phyloP scores from a whole-genome alignment of 1,139 yeast genomes.

The Scheffersomyces titani region DNA sequence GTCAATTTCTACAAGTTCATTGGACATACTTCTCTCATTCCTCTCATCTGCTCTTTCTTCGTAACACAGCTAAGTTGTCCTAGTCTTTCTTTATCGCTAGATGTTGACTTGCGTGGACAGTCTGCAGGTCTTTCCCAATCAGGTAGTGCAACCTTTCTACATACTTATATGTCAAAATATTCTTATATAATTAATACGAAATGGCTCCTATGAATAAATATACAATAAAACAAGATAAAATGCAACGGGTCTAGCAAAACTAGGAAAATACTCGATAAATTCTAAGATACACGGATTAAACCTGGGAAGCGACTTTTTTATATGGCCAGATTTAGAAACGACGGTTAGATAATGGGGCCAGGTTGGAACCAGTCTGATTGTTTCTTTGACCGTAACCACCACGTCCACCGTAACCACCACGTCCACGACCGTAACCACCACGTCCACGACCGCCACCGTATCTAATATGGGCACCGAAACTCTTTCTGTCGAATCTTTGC shows the following conservation, averaged over 20 bases:
- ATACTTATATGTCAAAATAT: too few species aligned
- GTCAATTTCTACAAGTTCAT: too few species aligned
- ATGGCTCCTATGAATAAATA: neutral
- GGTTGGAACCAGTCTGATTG: conserved; percentile 24
- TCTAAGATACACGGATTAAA: neutral
- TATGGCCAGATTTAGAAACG: conserved; percentile 15
- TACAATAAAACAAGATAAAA: neutral
- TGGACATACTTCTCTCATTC: too few species aligned
- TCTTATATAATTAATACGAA: neutral
- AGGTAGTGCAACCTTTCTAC: neutral
- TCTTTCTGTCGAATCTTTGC: conserved; percentile 55
- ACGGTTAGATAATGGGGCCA: conserved; percentile 25
- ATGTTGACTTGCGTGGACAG: neutral
- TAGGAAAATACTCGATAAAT: neutral
- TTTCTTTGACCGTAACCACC: conserved; percentile 31
- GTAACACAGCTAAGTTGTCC: neutral
- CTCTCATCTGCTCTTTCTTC: too few species aligned
- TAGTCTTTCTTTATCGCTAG: neutral
- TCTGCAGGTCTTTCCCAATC: neutral
- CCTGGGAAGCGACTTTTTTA: neutral
- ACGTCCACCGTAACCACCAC: conserved; percentile 43
- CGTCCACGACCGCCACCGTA: conserved; percentile 68
- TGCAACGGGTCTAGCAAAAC: neutral
- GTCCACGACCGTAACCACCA: conserved; percentile 49
- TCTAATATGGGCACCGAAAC: conserved; percentile 53